Percentiles rank a stretch among this genome's conserved stretches.
phyloP scores from a whole-genome alignment of 805 yeast species.

The Saturnispora ahearnii region DNA sequence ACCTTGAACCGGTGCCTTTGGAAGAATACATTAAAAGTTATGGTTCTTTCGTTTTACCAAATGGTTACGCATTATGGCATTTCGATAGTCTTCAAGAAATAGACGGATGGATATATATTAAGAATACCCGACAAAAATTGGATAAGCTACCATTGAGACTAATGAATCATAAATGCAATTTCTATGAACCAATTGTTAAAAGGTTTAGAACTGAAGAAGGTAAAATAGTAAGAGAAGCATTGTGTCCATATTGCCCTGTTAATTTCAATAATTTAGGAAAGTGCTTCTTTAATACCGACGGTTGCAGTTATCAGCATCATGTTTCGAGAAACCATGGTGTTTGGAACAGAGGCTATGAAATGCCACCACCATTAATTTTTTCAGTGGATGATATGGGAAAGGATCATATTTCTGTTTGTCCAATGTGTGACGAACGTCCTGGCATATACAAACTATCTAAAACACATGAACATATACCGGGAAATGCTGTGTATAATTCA shows the following conservation, averaged over 20 bases:
- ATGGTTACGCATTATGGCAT: neutral
- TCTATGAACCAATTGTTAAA: slow-evolving; percentile 17
- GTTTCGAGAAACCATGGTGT: slow-evolving; percentile 27
- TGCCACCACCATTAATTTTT: slow-evolving; percentile 21
- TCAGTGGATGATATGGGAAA: neutral
- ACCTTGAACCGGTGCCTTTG: neutral
- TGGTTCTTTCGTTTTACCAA: slow-evolving; percentile 6
- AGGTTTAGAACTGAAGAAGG: slow-evolving; percentile 12
- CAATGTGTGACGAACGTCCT: neutral
- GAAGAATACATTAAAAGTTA: neutral
- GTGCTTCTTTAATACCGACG: slow-evolving; percentile 20
- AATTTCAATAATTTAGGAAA: neutral
- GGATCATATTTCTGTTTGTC: neutral
- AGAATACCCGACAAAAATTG: slow-evolving; percentile 1
- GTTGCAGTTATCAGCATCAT: slow-evolving; percentile 26
- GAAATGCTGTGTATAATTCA: neutral
- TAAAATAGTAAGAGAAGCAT: slow-evolving; percentile 20
- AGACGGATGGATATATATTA: slow-evolving; percentile 7
- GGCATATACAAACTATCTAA: neutral
- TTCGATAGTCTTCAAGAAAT: neutral
- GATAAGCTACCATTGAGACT: slow-evolving; percentile 8
- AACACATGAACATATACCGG: neutral
- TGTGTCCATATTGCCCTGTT: slow-evolving; percentile 26
- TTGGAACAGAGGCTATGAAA: slow-evolving; percentile 23
- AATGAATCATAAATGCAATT: slow-evolving; percentile 6